phyloP scores from a whole-genome alignment of 805 yeast genomes.

The Cyberlindnera veronae region DNA sequence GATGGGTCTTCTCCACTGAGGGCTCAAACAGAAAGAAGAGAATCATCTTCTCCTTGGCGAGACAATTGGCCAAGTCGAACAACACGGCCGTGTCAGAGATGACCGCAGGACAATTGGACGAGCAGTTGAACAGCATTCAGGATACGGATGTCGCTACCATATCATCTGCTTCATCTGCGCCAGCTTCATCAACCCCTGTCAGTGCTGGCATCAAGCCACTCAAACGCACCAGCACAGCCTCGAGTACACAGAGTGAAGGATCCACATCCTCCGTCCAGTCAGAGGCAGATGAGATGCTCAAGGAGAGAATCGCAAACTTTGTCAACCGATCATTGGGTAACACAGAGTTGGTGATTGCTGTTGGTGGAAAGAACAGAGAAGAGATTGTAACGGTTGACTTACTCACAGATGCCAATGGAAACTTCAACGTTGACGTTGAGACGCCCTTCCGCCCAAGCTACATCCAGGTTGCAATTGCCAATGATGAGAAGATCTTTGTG shows the following conservation, averaged over 20 bases:
- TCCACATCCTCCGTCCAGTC: slow-evolving; percentile 12
- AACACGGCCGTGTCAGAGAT: slow-evolving; percentile 22
- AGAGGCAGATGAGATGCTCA: slow-evolving; percentile 45
- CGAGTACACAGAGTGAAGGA: slow-evolving; percentile 6
- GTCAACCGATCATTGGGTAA: slow-evolving; percentile 63
- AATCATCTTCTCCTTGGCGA: slow-evolving; percentile 62
- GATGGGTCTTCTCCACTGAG: slow-evolving; percentile 70
- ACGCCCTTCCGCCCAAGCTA: slow-evolving; percentile 61
- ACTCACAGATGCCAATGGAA: slow-evolving; percentile 64
- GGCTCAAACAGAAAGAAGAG: slow-evolving; percentile 66
- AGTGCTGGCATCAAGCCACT: too few relatives aligned
- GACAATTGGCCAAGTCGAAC: slow-evolving; percentile 52
- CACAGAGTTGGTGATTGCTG: slow-evolving; percentile 48
- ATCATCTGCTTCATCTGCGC: slow-evolving; percentile 8
- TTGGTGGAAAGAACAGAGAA: slow-evolving; percentile 47
- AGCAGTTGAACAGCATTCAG: slow-evolving; percentile 31
- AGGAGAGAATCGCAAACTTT: slow-evolving; percentile 65
- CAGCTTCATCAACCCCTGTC: too few relatives aligned
- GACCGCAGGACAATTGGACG: slow-evolving; percentile 34
- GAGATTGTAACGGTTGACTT: slow-evolving; percentile 32
- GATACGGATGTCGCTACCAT: slow-evolving; percentile 22
- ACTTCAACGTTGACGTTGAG: slow-evolving; percentile 50
- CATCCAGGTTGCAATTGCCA: slow-evolving; percentile 46
- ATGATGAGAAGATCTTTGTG: slow-evolving; percentile 45
- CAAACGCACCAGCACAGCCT: slow-evolving; percentile 10